These are phyloP conservation scores for Trichomonascaceae sp. DNA, from an alignment of 1,139 yeast genomes.

Conservation along the genomic window DNA sequence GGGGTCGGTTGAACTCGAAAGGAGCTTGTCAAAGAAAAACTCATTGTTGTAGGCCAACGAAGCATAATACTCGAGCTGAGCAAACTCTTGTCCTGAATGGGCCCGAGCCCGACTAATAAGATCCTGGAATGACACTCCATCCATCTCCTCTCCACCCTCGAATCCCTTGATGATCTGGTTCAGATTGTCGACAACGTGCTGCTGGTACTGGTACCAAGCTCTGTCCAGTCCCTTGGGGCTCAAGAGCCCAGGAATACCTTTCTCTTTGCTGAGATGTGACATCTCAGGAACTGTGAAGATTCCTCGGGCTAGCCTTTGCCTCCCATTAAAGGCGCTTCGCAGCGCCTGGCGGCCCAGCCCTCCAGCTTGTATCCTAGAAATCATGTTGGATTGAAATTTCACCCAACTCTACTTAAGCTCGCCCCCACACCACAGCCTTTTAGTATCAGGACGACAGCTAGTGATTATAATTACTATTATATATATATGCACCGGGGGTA, in stretches of 20 bases:
- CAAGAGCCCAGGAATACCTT: constrained; percentile 65
- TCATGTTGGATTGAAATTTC: too few relatives aligned
- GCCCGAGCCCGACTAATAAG: neutral
- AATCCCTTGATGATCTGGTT: constrained; percentile 29
- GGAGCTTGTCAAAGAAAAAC: constrained; percentile 55
- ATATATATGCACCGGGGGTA: too few relatives aligned
- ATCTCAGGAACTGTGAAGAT: constrained; percentile 22
- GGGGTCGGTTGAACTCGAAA: neutral
- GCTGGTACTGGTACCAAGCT: constrained; percentile 79
- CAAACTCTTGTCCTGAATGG: constrained; percentile 17
- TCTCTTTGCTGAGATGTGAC: constrained; percentile 17
- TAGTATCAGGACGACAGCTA: too few relatives aligned
- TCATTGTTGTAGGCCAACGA: constrained; percentile 90
- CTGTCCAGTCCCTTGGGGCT: constrained; percentile 53
- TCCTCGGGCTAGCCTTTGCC: constrained; percentile 4
- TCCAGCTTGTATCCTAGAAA: neutral
- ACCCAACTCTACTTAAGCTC: too few relatives aligned
- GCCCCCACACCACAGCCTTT: too few relatives aligned
- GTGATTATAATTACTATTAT: too few relatives aligned
- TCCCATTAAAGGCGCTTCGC: neutral
- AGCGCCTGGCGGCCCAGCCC: too few relatives aligned
- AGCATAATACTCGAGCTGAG: constrained; percentile 54
- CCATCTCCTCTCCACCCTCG: constrained; percentile 4
- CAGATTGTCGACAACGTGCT: constrained; percentile 50
- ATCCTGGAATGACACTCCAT: neutral